phyloP scores from a whole-genome alignment of 805 yeast genomes.

The Wickerhamomyces subpelliculosus region DNA sequence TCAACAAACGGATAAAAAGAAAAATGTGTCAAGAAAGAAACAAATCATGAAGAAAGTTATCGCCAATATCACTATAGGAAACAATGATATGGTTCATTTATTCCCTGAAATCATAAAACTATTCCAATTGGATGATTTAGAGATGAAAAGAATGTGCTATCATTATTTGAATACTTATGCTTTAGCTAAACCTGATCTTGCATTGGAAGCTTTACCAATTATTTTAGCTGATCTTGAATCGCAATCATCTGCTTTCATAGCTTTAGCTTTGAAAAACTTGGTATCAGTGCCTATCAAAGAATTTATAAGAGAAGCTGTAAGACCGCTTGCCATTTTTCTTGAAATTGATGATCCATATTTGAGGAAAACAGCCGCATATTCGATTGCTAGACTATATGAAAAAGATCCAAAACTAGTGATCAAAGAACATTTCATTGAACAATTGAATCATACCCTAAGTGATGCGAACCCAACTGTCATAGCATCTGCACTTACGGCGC shows the following conservation, averaged over 20 bases:
- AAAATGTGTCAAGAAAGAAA: conserved; percentile 31
- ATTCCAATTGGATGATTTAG: conserved; percentile 55
- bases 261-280: conserved; percentile 58
- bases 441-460: conserved; percentile 44
- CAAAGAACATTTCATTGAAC: conserved; percentile 35
- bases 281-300: conserved; percentile 51
- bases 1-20: conserved; percentile 31
- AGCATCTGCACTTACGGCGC: conserved; percentile 63
- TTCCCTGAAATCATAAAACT: conserved; percentile 55
- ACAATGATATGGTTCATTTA: conserved; percentile 63
- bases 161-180: conserved; percentile 60
- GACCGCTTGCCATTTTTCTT: conserved; percentile 29
- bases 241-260: conserved; percentile 40
- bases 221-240: conserved; percentile 48
- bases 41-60: conserved; percentile 61
- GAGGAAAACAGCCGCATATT: conserved; percentile 62
- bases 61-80: conserved; percentile 80
- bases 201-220: conserved; percentile 48
- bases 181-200: conserved; percentile 46
- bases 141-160: conserved; percentile 64
- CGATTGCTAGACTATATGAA: conserved; percentile 62
- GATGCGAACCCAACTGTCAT: conserved; percentile 58
- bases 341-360: conserved; percentile 50
- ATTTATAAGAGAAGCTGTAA: conserved; percentile 40
- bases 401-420: conserved; percentile 41